These are phyloP conservation scores for Talaromyces atroroseus DNA, from an alignment of 2,329 filamentous ascomycete genomes.

Conservation along the genomic window DNA sequence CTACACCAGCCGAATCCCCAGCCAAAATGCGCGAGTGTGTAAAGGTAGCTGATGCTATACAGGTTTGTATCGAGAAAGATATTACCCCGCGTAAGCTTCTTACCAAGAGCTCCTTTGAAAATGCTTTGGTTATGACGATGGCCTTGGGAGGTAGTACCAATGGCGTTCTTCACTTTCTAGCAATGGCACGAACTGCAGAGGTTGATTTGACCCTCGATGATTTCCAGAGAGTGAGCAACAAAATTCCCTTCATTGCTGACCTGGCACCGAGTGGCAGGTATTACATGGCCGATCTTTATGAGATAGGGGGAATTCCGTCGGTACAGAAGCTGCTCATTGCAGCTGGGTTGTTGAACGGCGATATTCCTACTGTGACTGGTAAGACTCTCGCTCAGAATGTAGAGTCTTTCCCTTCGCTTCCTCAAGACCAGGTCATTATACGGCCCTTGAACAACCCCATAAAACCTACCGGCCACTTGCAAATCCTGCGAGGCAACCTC, in stretches of 20 bases:
- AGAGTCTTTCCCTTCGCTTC: constrained; percentile 66
- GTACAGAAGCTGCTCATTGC: constrained; percentile 83
- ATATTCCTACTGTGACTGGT: constrained; percentile 75
- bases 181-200: constrained; percentile 81
- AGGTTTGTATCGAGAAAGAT: constrained; percentile 71
- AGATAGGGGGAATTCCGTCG: constrained; percentile 76
- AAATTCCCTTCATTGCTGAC: constrained; percentile 80
- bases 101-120: constrained; percentile 76
- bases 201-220: constrained; percentile 75
- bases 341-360: constrained; percentile 67
- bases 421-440: constrained; percentile 77
- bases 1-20: constrained; percentile 72
- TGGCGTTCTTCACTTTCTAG: constrained; percentile 79
- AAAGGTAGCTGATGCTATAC: constrained; percentile 72
- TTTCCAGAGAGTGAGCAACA: constrained; percentile 72
- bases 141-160: constrained; percentile 87
- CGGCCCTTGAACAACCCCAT: constrained; percentile 74
- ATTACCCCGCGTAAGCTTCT: constrained; percentile 76
- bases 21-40: constrained; percentile 84
- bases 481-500: constrained; percentile 80
- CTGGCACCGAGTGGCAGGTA: constrained; percentile 78
- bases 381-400: constrained; percentile 80
- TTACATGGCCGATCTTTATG: constrained; percentile 82
- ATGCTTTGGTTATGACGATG: constrained; percentile 86
- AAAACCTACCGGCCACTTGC: constrained; percentile 80